Evolutionary conservation across 192 early-diverging fungal genomes (phyloP), one percentile per base, ranked within the genome.

Genomic region (Entophlyctis helioformis): DNA sequence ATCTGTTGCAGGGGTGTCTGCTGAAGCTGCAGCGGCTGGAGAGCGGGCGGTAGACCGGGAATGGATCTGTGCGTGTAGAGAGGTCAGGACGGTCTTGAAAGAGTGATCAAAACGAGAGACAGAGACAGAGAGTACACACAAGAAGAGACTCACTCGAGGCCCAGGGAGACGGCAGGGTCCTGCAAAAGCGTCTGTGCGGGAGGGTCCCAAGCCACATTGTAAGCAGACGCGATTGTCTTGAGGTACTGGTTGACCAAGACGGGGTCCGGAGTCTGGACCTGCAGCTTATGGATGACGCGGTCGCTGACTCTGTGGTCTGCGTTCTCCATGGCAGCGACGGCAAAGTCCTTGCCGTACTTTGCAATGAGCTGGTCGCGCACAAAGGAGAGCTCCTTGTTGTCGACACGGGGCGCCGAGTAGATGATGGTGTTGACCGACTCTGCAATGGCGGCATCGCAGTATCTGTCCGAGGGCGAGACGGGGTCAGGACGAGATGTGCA

Each of bases 381-480:
- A 42, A 48, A 37, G 32, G 36, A 52, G 18, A 98, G 72, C 46
- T 98, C 95, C 48, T 86, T 82, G 36, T 88, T 84, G 44, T 92
- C 86, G 19, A 78, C 59, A 27, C 92, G 66, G 0, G 88, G 72
- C 21, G 92, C 83, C n/a, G 92, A 84, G 63, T 89, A 98, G 21
- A 93, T 83, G 40, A 98, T 62, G 0, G 89, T 89, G 33, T 84
- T 77, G 0, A 96, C 86, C 7, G 92, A 87, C 51, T 91, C 92
- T 15, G 63, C 57, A 26, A 98, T 86, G 21, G 78, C 78, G 1
- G 72, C 67, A 57, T 98, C 91, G 50, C 83, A 84, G 9, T 69
- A 60, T 35, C 85, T 80, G 49, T 38, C 6, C n/a, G 11, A 10
- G 12, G 13, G 33, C 4, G 16, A 34, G 10, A 50, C 28, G 16